Evolutionary conservation across 1,139 yeast genomes (phyloP), one percentile per base, ranked within the genome.

Genomic region (Geotrichum restrictum): DNA sequence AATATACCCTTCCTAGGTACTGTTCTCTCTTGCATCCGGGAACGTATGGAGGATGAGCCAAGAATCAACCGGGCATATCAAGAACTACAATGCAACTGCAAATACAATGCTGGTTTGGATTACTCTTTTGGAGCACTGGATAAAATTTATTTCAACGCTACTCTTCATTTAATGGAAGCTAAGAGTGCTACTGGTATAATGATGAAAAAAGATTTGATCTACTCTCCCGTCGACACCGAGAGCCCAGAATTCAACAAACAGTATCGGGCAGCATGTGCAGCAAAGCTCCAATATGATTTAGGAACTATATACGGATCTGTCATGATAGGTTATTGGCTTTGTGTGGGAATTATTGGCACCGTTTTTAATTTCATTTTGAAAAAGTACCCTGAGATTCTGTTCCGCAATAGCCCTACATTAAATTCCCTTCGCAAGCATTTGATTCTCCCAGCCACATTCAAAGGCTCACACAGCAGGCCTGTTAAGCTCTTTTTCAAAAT

Each of bases 401-500:
- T 40, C 53, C 57, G 45, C 18, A 56, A 62, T 11, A 47, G 52
- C 16, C 53, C 54, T n/a, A 42, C 54, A 6, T 52, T 59, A 13
- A 57, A 56, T 27, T 43, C 54, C 29, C 31, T 69, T 32, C 56
- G 72, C 24, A 63, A 63, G 42, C 51, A 53, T 21, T 37, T 69
- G 1, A 59, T 70, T 0, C 53, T 70, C 3, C 73, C 73, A 0
- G 72, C 73, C 0, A 51, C 67, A 1, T 55, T 62, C 19, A 63
- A 64, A n/a, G 59, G 59, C 18, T 56, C 57, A 11, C 73, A 69
- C 42, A 61, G 61, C 22, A 53, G 59, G 14, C 70, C 71, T 0
- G 55, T 65, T 24, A 53, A 51, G 24, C 37, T 67, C 8, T 44
- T 60, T 32, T 47, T 54, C 32, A 45, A 50, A n/a, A 48, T 67